A percentile compares a stretch with the other conserved stretches of the same genome.
Evolutionary conservation across 768 basidiomycete species (phyloP).

Genomic region (Naganishia randhawae): DNA sequence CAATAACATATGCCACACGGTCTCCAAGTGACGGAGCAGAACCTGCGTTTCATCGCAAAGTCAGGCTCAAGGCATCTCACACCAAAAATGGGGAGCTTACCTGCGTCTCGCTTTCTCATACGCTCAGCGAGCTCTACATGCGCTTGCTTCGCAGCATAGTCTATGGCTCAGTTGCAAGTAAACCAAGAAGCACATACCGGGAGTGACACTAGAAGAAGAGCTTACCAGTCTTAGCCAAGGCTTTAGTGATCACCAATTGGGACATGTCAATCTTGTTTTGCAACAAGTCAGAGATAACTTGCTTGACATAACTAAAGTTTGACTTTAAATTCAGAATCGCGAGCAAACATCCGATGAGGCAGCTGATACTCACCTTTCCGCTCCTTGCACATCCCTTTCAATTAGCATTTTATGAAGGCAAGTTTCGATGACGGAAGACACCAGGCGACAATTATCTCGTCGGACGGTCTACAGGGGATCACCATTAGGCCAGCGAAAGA

Average conservation of each 20-base stretch:
- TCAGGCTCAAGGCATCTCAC: background rate
- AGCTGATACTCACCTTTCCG: constrained; percentile 70
- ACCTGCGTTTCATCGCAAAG: constrained; percentile 53
- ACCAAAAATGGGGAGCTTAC: constrained; percentile 48
- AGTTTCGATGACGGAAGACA: constrained; percentile 95
- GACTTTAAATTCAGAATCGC: background rate
- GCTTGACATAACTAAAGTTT: constrained; percentile 75
- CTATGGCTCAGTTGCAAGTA: constrained; percentile 52
- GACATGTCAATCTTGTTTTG: constrained; percentile 99
- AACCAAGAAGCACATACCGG: background rate
- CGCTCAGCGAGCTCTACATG: constrained; percentile 92
- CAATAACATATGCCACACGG: constrained; percentile 97
- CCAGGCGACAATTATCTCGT: constrained; percentile 96
- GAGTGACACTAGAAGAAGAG: constrained; percentile 3
- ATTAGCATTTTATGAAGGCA: constrained; percentile 98
- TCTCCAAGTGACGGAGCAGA: constrained; percentile 97
- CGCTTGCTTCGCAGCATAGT: constrained; percentile 81
- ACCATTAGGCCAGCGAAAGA: background rate
- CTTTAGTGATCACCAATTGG: constrained; percentile 97
- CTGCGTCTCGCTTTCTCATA: constrained; percentile 94
- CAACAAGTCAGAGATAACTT: constrained; percentile 83
- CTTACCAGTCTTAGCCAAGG: constrained; percentile 77
- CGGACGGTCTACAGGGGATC: constrained; percentile 72
- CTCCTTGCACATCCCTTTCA: constrained; percentile 85
- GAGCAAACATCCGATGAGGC: background rate